phyloP scores from a whole-genome alignment of 192 early-diverging fungal genomes.

The Entomortierella beljakovae region DNA sequence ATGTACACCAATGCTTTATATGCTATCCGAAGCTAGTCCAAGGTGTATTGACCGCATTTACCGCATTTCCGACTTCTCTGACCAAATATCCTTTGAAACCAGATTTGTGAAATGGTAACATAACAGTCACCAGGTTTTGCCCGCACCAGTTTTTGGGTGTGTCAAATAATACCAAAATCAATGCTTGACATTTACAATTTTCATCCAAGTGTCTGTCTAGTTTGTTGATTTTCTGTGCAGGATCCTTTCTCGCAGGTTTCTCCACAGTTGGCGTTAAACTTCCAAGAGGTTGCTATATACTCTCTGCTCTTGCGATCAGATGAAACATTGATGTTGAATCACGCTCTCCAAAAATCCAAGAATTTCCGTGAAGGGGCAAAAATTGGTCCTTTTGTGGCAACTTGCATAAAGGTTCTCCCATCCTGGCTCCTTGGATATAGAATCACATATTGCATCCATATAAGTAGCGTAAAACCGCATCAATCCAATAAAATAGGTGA shows the following conservation, averaged over 20 bases:
- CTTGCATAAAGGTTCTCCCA: not conserved
- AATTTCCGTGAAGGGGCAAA: not conserved
- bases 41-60: slow-evolving; percentile 12
- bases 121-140: not conserved
- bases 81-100: slow-evolving; percentile 28
- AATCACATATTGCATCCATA: no score
- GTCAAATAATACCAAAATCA: not conserved
- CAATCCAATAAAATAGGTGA: no score
- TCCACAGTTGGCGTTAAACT: not conserved
- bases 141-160: not conserved
- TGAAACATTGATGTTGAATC: not conserved
- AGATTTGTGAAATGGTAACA: slow-evolving; percentile 15
- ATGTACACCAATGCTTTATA: slow-evolving; percentile 12
- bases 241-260: not conserved
- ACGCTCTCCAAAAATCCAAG: not conserved
- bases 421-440: not conserved
- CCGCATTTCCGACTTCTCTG: slow-evolving; percentile 11
- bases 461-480: no score
- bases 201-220: slow-evolving; percentile 4
- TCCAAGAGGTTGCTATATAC: slow-evolving; percentile 5
- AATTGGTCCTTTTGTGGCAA: slow-evolving; percentile 4
- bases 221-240: not conserved
- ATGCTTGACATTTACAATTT: slow-evolving; percentile 1
- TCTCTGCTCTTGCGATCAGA: slow-evolving; percentile 6
- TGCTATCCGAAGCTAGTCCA: not conserved